Evolutionary conservation across 768 basidiomycete genomes (phyloP).

Genomic region (Epithele typhae): DNA sequence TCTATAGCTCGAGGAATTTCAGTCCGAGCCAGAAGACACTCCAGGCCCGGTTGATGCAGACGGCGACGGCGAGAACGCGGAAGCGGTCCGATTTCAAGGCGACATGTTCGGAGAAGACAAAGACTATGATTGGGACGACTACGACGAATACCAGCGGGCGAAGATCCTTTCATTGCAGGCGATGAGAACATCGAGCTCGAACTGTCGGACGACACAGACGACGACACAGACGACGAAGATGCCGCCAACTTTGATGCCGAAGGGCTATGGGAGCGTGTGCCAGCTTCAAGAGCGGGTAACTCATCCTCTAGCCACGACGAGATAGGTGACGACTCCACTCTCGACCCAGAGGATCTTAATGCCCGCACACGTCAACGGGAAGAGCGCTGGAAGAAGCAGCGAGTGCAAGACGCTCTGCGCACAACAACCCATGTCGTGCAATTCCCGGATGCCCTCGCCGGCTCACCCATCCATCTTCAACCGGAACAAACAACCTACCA

Average conservation of each 20-base stretch:
- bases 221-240: not conserved
- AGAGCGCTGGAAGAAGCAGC: not conserved
- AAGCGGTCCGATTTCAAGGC: constrained; percentile 7
- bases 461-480: too few species aligned
- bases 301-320: not conserved
- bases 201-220: not conserved
- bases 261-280: not conserved
- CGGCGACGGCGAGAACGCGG: not conserved
- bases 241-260: not conserved
- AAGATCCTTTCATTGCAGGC: not conserved
- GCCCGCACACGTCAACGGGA: not conserved
- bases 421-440: not conserved
- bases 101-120: constrained; percentile 13
- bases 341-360: not conserved
- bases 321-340: not conserved
- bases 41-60: too few species aligned
- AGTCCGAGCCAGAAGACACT: too few species aligned
- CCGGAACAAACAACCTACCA: not conserved
- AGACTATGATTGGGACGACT: not conserved
- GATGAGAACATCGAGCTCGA: not conserved
- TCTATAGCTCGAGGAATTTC: too few species aligned
- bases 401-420: not conserved
- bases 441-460: not conserved
- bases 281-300: not conserved
- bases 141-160: not conserved